Conservation (phyloP, 768 basidiomycete genomes). For the Suillus plorans region DNA sequence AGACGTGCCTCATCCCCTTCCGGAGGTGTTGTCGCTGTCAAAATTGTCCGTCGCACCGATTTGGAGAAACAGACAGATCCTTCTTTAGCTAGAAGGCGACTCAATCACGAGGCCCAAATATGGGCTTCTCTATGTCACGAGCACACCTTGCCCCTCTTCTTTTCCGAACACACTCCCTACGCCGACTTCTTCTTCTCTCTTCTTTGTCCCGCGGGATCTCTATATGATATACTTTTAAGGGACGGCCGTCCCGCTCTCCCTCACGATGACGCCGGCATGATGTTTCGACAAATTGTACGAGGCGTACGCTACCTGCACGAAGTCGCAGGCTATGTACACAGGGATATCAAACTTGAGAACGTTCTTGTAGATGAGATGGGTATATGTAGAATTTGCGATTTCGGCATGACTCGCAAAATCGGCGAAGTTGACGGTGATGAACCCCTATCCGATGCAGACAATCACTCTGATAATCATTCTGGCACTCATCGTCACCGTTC, state of each 20-base stretch:
- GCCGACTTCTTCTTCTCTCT: constrained; percentile 83
- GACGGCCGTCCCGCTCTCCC: constrained; percentile 66
- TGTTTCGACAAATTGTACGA: constrained; percentile 84
- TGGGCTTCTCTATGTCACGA: constrained; percentile 83
- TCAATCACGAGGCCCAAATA: constrained; percentile 68
- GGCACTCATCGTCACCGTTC: constrained; percentile 26
- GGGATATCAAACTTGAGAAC: constrained; percentile 97
- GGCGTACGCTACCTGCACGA: constrained; percentile 84
- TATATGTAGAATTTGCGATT: constrained; percentile 83
- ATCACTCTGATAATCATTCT: constrained; percentile 11
- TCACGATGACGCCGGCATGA: constrained; percentile 78
- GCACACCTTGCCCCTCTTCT: constrained; percentile 83
- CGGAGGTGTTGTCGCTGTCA: constrained; percentile 77
- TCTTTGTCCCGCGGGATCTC: constrained; percentile 79
- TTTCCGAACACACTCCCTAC: constrained; percentile 52
- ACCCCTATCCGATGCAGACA: constrained; percentile 16
- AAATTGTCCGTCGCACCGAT: constrained; percentile 70
- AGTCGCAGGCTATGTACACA: constrained; percentile 75
- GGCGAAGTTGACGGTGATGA: constrained; percentile 46
- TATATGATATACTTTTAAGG: constrained; percentile 79
- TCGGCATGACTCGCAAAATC: constrained; percentile 75
- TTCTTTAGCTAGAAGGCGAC: constrained; percentile 46
- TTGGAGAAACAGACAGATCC: constrained; percentile 52
- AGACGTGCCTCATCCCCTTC: constrained; percentile 61
- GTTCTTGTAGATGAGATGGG: constrained; percentile 89